phyloP scores from a whole-genome alignment of 768 basidiomycete species.

The Chiua virens region DNA sequence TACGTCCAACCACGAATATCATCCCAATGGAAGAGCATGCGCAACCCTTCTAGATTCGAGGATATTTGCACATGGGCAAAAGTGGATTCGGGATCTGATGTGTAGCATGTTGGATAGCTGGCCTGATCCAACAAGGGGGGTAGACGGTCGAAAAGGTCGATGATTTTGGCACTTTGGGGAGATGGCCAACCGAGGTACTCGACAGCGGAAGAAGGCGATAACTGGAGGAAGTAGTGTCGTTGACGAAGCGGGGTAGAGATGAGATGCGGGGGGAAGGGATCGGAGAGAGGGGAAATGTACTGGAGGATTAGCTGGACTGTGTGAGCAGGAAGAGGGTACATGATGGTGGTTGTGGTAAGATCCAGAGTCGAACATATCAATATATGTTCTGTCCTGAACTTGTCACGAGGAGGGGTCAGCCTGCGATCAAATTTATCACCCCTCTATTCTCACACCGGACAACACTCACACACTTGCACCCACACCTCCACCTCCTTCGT shows the following conservation, averaged over 20 bases:
- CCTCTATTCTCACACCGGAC: slow-evolving; percentile 2
- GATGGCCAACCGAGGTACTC: slow-evolving; percentile 73
- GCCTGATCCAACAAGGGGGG: slow-evolving; percentile 27
- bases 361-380: too few species aligned
- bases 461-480: slow-evolving; percentile 1
- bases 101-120: slow-evolving; percentile 36
- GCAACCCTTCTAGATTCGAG: slow-evolving; percentile 37
- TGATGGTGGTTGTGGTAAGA: slow-evolving; percentile 14
- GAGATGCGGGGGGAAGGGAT: slow-evolving; percentile 59
- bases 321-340: slow-evolving; percentile 37
- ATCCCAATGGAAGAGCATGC: slow-evolving; percentile 73
- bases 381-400: too few species aligned
- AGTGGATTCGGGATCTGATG: slow-evolving; percentile 50
- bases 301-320: slow-evolving; percentile 51
- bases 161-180: slow-evolving; percentile 31
- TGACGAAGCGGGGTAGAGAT: slow-evolving; percentile 59
- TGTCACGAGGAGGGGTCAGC: too few species aligned
- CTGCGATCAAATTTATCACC: slow-evolving; percentile 6
- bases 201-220: slow-evolving; percentile 47
- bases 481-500: background rate
- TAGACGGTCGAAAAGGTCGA: slow-evolving; percentile 46
- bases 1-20: slow-evolving; percentile 58
- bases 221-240: slow-evolving; percentile 62
- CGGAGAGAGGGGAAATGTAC: slow-evolving; percentile 53
- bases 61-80: slow-evolving; percentile 59